These are phyloP conservation scores for Apiospora marii DNA, from an alignment of 2,329 filamentous ascomycete species.

Conservation along the genomic window DNA sequence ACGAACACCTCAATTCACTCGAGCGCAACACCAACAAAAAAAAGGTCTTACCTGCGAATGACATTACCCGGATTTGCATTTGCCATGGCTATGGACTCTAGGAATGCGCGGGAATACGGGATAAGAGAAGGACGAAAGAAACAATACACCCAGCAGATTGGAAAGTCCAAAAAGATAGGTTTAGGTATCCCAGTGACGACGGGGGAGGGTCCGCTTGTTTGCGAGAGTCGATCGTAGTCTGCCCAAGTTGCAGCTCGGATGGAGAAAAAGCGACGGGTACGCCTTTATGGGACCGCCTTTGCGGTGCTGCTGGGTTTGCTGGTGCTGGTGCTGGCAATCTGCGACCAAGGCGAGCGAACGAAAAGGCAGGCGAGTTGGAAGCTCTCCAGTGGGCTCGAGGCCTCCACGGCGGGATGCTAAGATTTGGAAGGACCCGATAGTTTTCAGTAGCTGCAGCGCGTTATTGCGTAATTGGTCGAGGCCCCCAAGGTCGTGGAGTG, in stretches of 20 bases:
- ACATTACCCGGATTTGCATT: constrained; percentile 49
- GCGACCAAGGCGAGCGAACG: constrained; percentile 11
- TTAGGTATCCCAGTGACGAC: neutral
- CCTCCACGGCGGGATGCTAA: constrained; percentile 27
- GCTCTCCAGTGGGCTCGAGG: constrained; percentile 28
- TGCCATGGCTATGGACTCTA: constrained; percentile 25
- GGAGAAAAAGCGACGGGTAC: constrained; percentile 20
- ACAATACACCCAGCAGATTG: neutral
- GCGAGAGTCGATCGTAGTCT: constrained; percentile 7
- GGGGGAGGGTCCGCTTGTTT: constrained; percentile 1
- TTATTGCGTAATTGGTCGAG: constrained; percentile 16
- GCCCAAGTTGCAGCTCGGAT: constrained; percentile 19
- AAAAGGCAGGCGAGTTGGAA: constrained; percentile 10
- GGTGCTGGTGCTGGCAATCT: neutral
- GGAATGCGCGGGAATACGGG: constrained; percentile 15
- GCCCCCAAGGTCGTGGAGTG: neutral
- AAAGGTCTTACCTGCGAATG: constrained; percentile 50
- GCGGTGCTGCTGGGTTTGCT: neutral
- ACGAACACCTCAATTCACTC: constrained; percentile 9
- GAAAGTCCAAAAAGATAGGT: neutral
- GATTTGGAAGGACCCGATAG: constrained; percentile 16
- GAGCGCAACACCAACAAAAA: neutral
- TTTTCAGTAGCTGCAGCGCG: constrained; percentile 17
- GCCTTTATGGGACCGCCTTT: constrained; percentile 13
- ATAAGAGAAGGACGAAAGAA: neutral